Evolutionary conservation across 257 asterid genomes (phyloP), one percentile per base, ranked within the genome.

Genomic region (Solanum appendiculatum): DNA sequence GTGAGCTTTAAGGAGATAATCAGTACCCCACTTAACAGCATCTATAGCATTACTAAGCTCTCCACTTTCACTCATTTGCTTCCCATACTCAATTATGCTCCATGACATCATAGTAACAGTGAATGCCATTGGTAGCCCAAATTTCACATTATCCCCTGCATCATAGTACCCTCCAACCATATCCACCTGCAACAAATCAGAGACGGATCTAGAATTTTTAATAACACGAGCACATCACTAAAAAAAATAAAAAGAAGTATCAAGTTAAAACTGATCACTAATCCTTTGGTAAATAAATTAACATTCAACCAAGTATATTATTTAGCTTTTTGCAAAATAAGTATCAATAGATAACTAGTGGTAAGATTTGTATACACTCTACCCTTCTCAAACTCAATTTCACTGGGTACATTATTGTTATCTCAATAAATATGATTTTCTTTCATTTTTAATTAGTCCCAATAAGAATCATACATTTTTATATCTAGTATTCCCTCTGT

Each of bases 11-110:
- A 97, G 96, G 87, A 96, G 93, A 88, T 97, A 97, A 85, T 97
- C 99, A 85, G 99, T 93, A 15, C 99, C 99, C 99, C 99, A 97
- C 68, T 97, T 96, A 36, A 97, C 90, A 64, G 99, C 99, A 78
- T 94, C 94, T 74, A 97, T 82, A 87, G 99, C 99, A 51, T 97
- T 93, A 1, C 90, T 89, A 68, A 97, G 96, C 88, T 97, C 99
- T 15, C 99, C 99, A 86, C 92, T 87, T 12, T 92, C 87, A 56
- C 91, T 90, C 96, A 96, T 90, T 91, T 97, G 99, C 8, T 25
- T 87, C 11, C 99, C 99, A 46, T 97, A 97, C 87, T 97, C 99
- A 2, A 97, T 91, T 6, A 96, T 89, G 90, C 99, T 96, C 99
- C 99, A 96, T 1, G 98, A 94, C 97, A 96, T 88, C 99, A 97